Evolutionary conservation across 192 early-diverging fungal species (phyloP).

Genomic region (Umbelopsis sp.): DNA sequence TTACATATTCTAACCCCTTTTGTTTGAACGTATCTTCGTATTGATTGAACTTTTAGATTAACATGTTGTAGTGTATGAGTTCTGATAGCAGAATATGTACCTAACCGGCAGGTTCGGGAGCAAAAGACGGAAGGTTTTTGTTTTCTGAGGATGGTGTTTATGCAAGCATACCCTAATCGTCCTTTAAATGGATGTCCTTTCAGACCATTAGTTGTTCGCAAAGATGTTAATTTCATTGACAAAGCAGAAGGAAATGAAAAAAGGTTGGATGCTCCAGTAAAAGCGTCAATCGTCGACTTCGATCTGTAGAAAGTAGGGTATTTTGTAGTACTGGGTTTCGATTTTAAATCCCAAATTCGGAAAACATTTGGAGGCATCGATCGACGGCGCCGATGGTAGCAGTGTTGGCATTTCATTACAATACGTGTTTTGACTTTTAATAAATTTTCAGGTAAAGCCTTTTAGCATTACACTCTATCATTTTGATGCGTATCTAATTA

Average conservation of each 20-base stretch:
- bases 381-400: background rate
- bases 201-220: background rate
- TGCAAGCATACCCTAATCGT: constrained; percentile 50
- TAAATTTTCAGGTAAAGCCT: too few species aligned
- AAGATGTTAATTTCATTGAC: background rate
- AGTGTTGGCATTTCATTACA: too few species aligned
- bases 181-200: constrained; percentile 23
- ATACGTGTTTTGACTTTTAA: too few species aligned
- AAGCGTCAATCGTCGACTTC: background rate
- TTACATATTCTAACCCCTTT: constrained; percentile 42
- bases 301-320: background rate
- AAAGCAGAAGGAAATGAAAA: background rate
- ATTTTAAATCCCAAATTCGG: background rate
- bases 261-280: background rate
- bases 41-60: too few species aligned
- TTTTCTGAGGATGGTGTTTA: constrained; percentile 47
- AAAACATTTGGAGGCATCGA: background rate
- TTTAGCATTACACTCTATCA: too few species aligned
- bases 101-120: constrained; percentile 47
- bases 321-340: background rate
- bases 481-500: too few species aligned
- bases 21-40: constrained; percentile 34
- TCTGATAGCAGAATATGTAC: background rate
- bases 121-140: constrained; percentile 52
- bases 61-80: too few species aligned